Percentiles rank a stretch among this genome's conserved stretches.
phyloP scores from a whole-genome alignment of 2,329 filamentous ascomycete genomes.

The Trichoderma guizhouense region DNA sequence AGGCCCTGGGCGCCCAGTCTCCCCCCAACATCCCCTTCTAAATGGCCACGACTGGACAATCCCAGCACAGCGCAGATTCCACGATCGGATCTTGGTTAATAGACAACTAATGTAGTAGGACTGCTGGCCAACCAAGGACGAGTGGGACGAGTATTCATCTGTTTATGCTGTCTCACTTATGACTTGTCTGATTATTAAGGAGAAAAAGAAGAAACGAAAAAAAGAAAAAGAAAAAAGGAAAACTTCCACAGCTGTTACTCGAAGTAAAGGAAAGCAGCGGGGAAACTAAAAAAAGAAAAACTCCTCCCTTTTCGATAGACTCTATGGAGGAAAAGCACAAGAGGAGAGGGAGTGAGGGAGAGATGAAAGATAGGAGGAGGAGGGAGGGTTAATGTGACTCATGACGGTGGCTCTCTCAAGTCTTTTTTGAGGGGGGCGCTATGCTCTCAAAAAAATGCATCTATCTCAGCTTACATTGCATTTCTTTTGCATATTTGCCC shows the following conservation, averaged over 20 bases:
- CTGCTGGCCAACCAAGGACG: slow-evolving; percentile 24
- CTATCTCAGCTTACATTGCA: neutral
- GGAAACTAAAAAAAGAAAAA: neutral
- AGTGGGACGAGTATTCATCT: slow-evolving; percentile 22
- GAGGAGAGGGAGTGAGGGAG: neutral
- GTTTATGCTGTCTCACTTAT: slow-evolving; percentile 19
- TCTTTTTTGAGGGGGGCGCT: neutral
- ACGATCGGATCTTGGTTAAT: slow-evolving; percentile 22
- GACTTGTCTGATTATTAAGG: slow-evolving; percentile 32
- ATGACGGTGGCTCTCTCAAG: slow-evolving; percentile 6
- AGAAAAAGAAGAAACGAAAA: neutral
- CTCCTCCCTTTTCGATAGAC: slow-evolving; percentile 13
- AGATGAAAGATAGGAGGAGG: neutral
- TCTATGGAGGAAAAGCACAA: neutral
- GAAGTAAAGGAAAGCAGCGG: neutral
- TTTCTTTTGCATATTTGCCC: neutral
- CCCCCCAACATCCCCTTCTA: slow-evolving; percentile 65
- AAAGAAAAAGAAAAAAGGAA: neutral
- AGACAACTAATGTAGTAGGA: slow-evolving; percentile 29
- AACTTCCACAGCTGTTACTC: slow-evolving; percentile 19
- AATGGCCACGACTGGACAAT: slow-evolving; percentile 25
- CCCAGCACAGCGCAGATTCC: slow-evolving; percentile 22
- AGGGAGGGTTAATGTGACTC: neutral
- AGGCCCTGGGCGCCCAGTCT: slow-evolving; percentile 51
- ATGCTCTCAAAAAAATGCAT: neutral